Evolutionary conservation across 2,329 filamentous ascomycete genomes (phyloP), one percentile per base, ranked within the genome.

Genomic region (Colletotrichum incanum): DNA sequence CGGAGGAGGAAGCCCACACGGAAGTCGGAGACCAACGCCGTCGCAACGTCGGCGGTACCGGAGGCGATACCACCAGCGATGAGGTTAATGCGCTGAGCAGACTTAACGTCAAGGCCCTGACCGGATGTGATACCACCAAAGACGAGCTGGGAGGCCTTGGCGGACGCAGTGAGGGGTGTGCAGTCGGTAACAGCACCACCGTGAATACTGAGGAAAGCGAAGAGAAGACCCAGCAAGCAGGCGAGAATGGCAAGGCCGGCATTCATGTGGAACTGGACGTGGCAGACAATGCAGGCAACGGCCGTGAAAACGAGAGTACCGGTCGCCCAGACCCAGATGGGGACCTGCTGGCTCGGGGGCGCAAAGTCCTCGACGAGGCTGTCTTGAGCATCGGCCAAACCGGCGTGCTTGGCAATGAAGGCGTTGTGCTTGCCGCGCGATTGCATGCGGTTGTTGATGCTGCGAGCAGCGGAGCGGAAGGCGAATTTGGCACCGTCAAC

Each of bases 101-200:
- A 11, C 8, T 81, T 75, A 67, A 88, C 74, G 1, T 80, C 76
- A 80, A 86, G 88, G 74, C 86, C 82, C 69, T 87, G 84, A 74
- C 87, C 85, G 52, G 86, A 85, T 45, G 91, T 92, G 39, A 90
- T 90, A 62, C 88, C 91, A 74, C 91, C 91, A 58, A 92, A 90
- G 66, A 93, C 86, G 68, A 93, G 88, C 82, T 93, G 91, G 1
- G 90, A 92, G 8, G 91, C 91, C 81, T 93, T 93, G 76, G 90
- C 87, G 0, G 90, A 90, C 3, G 91, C 90, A 7, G 91, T 92
- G 5, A 93, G 83, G 0, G 91, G 91, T 0, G 90, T 90, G 75
- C 87, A 87, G 76, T 83, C 82, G 0, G 89, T 91, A 75, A 90
- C 88, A 18, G 89, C 89, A 59, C 88, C 83, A 11, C 82, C 82